These are phyloP conservation scores for Flueggea neowawraea DNA, from an alignment of 441 rosid genomes.

Conservation along the genomic window DNA sequence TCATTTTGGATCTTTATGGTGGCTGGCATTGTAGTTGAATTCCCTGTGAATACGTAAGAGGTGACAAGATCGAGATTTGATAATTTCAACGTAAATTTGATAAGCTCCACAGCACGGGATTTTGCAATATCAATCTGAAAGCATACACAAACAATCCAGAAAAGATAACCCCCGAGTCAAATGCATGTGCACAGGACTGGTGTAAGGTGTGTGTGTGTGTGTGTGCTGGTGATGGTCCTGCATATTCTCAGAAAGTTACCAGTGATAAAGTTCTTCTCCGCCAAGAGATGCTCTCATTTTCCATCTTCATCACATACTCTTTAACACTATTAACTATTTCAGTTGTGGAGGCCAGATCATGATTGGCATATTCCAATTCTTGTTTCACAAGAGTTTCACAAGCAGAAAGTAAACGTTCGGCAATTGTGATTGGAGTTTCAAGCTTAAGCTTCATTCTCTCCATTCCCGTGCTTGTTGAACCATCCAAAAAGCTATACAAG, in stretches of 20 bases:
- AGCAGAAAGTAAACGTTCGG: constrained; percentile 71
- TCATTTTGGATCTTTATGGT: constrained; percentile 62
- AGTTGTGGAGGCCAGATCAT: constrained; percentile 55
- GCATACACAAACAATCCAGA: constrained; percentile 15
- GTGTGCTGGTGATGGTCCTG: too few species aligned
- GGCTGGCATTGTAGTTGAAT: constrained; percentile 43
- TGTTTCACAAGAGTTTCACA: constrained; percentile 61
- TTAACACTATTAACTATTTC: constrained; percentile 53
- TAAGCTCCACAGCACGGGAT: constrained; percentile 64
- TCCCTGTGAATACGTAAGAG: constrained; percentile 54
- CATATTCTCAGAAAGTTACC: constrained; percentile 41
- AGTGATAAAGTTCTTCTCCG: constrained; percentile 53
- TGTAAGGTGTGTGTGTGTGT: neutral
- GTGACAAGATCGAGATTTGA: constrained; percentile 77
- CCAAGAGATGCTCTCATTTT: constrained; percentile 81
- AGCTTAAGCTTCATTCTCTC: constrained; percentile 94
- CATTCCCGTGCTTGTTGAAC: constrained; percentile 70
- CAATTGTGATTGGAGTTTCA: constrained; percentile 83
- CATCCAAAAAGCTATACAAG: constrained; percentile 80
- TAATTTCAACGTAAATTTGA: constrained; percentile 69
- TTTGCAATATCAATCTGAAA: constrained; percentile 72
- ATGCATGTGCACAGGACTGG: neutral
- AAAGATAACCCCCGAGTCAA: constrained; percentile 16
- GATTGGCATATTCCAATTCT: constrained; percentile 52
- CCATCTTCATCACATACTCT: constrained; percentile 54